Base-by-base conservation (phyloP, 169 alveolate genomes). In the Eimeria necatrix region DNA sequence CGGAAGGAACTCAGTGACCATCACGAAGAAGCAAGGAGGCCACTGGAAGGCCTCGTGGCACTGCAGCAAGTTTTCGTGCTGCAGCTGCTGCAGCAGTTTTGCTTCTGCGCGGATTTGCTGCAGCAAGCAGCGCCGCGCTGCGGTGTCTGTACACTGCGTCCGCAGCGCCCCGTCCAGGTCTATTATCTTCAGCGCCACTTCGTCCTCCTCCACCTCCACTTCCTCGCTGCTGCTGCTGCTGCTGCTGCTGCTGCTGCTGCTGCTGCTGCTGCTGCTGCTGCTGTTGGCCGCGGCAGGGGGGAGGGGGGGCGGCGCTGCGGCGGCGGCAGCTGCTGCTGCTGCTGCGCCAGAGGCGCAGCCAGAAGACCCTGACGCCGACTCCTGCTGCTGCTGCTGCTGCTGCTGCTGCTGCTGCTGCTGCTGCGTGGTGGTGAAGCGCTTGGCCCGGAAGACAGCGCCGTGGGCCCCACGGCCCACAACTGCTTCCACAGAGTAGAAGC, bases 1-100 rank as follows among this genome's bases (percentile, higher is more conserved):
- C 22, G 94, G 95, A 14, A 94, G 91, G 49, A 78, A 93, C 56
- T 96, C 97, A 95, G 95, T 96, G 56, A 93, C 60, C 18, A 96
- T 49, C 26, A 94, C 87, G 46, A 94, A 46, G 76, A 85, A 94
- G 68, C 91, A 61, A 0, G 94, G 94, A 3, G 93, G 94, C 93
- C 96, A 94, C 56, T 46, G 91, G 12, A 83, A 94, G 18, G 87
- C 93, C 26, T 83, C 93, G 60, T 83, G 48, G 52, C 64, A 61
- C 18, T 70, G 22, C 46, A 94, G 78, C 12, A 94, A 12, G 24
- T 85, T 46, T 41, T 56, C 87, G 52, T 94, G 96, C 22, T 84
- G 7, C 71, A 60, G 68, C 51, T 71, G 51, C 8, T 16, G 10
- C 16, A 85, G 86, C 24, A 71, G 74, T 18, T 59, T 48, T 4